Base-by-base conservation (phyloP, 108 stramenopile genomes). In the Cyclotella cryptica region DNA sequence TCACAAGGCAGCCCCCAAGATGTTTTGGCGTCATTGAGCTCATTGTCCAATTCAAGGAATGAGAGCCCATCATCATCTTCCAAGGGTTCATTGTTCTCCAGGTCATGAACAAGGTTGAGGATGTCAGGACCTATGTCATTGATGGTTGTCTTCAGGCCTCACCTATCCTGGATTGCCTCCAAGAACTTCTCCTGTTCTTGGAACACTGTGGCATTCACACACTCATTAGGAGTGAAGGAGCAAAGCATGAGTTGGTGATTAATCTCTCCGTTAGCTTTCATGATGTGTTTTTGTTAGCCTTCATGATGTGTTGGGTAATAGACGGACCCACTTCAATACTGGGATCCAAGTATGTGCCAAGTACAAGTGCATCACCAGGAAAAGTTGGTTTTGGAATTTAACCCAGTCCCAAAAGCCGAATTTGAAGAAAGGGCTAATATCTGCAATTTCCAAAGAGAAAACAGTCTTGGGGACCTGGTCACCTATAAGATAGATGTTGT, bases 401-500 rank as follows among this genome's bases (percentile, higher is more conserved):
- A 35, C 35, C 35, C 35, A 35, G 6, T 35, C 35, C 35, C 35
- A 35, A 35, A 35, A 35, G 6, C 35, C 35, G 6, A 35, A 35
- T 2, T 35, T 6, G 6, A 2, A 35, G 35, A 35, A 35, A 5
- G 35, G 35, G 35, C 35, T 35, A 35, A 35, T 35, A 6, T 35
- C 35, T 5, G 35, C 35, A 35, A 6, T 35, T 35, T 6, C 35
- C 35, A 5, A n/a, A 6, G 35, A 35, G 35, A 82, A 21, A 30
- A 79, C 26, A 0, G 72, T 66, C 41, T 79, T 44, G 0, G 85
- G 78, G 1, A 71, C 73, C 39, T 61, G 6, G 22, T 78, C 84
- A 26, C 71, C 58, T 11, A 79, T 21, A 39, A 15, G 3, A 42
- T 55, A 68, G 51, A 79, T 74, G 26, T 54, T 13, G 0, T 73